phyloP scores from a whole-genome alignment of 2,329 filamentous ascomycete species.

The Hypoxylon sp. region DNA sequence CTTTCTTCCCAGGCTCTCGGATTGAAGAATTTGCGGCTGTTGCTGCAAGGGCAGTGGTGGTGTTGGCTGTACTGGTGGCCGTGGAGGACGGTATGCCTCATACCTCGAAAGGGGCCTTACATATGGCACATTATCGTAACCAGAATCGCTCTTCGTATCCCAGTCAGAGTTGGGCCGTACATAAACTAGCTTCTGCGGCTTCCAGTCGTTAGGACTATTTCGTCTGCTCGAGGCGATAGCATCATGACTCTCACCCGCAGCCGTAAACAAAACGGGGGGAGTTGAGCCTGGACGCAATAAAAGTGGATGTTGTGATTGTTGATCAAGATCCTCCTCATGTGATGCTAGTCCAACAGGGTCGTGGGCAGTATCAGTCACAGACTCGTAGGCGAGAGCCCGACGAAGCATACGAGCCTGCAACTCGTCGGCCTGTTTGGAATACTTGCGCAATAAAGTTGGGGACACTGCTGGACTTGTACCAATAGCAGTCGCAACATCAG shows the following conservation, averaged over 20 bases:
- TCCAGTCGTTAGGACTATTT: constrained; percentile 9
- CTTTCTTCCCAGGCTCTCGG: neutral
- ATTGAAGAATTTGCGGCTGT: neutral
- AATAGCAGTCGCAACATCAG: neutral
- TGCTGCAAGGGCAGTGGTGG: neutral
- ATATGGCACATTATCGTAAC: neutral
- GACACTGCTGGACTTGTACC: neutral
- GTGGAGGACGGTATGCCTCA: constrained; percentile 31
- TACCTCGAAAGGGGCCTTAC: constrained; percentile 18
- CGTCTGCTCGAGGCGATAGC: neutral
- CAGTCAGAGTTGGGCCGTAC: neutral
- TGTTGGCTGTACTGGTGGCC: neutral
- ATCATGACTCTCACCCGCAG: neutral
- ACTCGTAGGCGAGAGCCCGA: constrained; percentile 25
- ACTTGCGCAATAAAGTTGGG: neutral
- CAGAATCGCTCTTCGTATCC: neutral
- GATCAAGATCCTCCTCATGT: neutral
- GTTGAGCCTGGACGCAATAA: constrained; percentile 9
- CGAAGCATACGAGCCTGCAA: neutral
- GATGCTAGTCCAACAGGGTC: neutral
- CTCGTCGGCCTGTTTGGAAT: neutral
- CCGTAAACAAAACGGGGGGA: neutral
- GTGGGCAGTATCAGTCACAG: neutral
- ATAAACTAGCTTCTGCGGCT: constrained; percentile 19
- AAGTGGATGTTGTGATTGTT: neutral